Conservation (phyloP, 2,329 filamentous ascomycete genomes). For the Parasarocladium wereldwijsianum region DNA sequence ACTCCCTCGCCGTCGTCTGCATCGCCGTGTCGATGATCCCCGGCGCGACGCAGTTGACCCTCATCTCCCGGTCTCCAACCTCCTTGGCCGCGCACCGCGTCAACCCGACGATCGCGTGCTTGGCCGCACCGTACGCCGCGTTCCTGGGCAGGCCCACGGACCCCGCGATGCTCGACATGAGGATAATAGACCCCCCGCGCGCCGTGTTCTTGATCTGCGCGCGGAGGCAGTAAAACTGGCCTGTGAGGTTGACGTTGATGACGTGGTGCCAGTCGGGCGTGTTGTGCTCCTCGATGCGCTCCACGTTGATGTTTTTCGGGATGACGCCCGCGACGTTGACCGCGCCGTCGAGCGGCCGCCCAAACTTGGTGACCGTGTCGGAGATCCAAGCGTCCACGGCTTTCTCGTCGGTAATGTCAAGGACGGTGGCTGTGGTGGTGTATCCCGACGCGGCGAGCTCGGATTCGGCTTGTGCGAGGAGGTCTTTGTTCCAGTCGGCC, state of each 20-base stretch:
- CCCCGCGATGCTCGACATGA: constrained; percentile 25
- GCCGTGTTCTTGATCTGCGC: not conserved
- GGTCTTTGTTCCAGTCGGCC: not conserved
- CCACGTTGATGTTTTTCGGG: not conserved
- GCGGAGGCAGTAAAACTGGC: not conserved
- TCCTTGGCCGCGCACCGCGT: constrained; percentile 11
- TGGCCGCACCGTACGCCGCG: constrained; percentile 13
- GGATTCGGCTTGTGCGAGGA: not conserved
- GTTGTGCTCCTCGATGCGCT: not conserved
- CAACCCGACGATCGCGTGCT: constrained; percentile 13
- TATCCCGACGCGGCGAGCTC: not conserved
- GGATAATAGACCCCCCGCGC: constrained; percentile 28
- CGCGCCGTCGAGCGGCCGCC: not conserved
- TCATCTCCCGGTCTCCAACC: constrained; percentile 7
- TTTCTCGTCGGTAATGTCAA: not conserved
- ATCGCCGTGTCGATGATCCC: not conserved
- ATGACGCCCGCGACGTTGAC: not conserved
- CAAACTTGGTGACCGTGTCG: not conserved
- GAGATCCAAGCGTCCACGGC: not conserved
- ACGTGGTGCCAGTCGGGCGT: not conserved
- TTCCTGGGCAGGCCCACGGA: constrained; percentile 14
- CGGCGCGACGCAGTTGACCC: constrained; percentile 13
- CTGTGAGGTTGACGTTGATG: not conserved
- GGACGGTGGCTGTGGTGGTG: not conserved
- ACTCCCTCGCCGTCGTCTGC: not conserved